Evolutionary conservation across 495 filamentous ascomycete species (phyloP), one percentile per base, ranked within the genome.

Genomic region (Penicillium odoratum): DNA sequence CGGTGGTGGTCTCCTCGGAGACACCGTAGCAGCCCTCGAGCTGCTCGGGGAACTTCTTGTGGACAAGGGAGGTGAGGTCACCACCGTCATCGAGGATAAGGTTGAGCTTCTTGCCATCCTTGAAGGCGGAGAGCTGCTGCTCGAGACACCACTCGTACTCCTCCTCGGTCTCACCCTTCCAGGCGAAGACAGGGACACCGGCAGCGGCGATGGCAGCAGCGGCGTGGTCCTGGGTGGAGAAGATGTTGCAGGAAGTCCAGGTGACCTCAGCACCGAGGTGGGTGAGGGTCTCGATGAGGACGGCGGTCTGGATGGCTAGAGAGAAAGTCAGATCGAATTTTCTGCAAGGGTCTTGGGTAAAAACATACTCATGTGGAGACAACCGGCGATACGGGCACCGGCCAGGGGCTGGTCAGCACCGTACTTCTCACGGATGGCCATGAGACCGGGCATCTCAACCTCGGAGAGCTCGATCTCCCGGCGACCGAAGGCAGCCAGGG

Each of bases 131-230:
- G 66, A 98, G 90, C 83, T 98, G 95, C 84, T 98, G 94, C 82
- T 98, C 94, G 69, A 98, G 81, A 76, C 94, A 98, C 94, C 94
- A 98, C 70, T 94, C 82, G 87, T 98, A 98, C 83, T 98, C 94
- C 83, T 98, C 94, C 79, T 98, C 95, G 64, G 93, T 97, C 88
- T 98, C 94, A 73, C 94, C 94, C 83, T 98, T 98, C 95, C 95
- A 98, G 78, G 94, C 94, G 73, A 98, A 98, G 71, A 98, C 94
- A 66, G 94, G 92, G 58, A 94, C 87, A 74, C 94, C 94, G 52
- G 85, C 83, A 55, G 94, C 94, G 60, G 94, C 94, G 73, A 98
- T 96, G 69, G 94, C 94, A 56, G 95, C 92, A 50, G 95, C 94
- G 63, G 94, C 94, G 78, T 98, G 94, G 78, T 98, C 95, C 77